Base-by-base conservation (phyloP, 2,329 filamentous ascomycete species). In the Cercospora sojina region DNA sequence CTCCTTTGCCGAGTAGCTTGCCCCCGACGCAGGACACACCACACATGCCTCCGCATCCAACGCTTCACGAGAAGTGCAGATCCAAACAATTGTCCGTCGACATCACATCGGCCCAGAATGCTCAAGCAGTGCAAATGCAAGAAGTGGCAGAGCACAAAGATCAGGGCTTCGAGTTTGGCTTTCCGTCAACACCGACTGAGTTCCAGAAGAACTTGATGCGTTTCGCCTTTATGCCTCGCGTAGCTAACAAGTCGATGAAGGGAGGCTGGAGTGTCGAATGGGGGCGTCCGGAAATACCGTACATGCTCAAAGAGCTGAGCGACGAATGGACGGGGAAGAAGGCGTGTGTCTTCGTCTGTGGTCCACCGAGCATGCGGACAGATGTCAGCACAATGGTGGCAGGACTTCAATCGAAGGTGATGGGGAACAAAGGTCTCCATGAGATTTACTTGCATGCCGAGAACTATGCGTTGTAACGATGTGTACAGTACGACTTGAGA, bases 391-490 rank as follows among this genome's bases (percentile, higher is more conserved):
- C 88, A 71, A 91, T 91, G 0, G 92, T 97, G 25, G 94, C 94
- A 2, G 82, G 86, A 65, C 80, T 97, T 74, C 94, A 98, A 83
- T 87, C 86, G 27, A 87, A 90, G 59, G 93, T 92, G 90, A 67
- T 63, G 25, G 88, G 86, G 5, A 89, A 92, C 72, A 86, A 89
- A 35, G 85, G 86, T 73, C 86, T 90, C 56, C 93, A 97, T 76
- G 94, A 97, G 84, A 91, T 98, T 63, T 97, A 93, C 78, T 79
- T 97, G 77, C 94, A 97, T 81, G 91, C 93, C 3, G 94, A 98
- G 83, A 97, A 97, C 78, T 97, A 97, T 81, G 91, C 93, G 60
- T 83, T 97, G 69, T 97, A 79, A 84, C 3, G 59, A 59, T 23
- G 8, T 43, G 35, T 56, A 49, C 43, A 56, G 51, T 29, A 56